Percentiles rank a stretch among this genome's conserved stretches.
These are phyloP conservation scores for Mercurialis annua DNA, from an alignment of 345 rosid species.

Conservation along the genomic window DNA sequence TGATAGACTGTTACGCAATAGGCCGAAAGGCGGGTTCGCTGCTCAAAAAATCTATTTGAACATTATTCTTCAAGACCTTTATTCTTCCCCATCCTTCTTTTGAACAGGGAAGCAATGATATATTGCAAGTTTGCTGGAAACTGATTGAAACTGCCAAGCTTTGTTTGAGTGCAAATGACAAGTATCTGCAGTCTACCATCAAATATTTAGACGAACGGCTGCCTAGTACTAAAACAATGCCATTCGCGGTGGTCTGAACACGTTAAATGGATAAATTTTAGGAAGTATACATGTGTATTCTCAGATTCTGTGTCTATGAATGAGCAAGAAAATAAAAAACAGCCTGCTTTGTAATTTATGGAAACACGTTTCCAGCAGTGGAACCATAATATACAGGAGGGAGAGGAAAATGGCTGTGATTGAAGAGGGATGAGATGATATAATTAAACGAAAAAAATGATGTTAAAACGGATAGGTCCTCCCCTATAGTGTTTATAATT, in stretches of 20 bases:
- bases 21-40: background rate
- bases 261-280: background rate
- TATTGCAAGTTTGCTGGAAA: constrained; percentile 47
- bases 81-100: constrained; percentile 9
- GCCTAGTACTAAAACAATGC: constrained; percentile 18
- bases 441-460: too few species aligned
- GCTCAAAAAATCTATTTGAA: background rate
- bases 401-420: too few species aligned
- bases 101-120: constrained; percentile 46
- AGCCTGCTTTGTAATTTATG: background rate
- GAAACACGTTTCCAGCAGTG: background rate
- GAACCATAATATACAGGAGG: too few species aligned
- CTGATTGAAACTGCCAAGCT: constrained; percentile 59
- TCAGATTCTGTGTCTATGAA: background rate
- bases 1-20: background rate
- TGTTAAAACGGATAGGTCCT: too few species aligned
- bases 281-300: background rate
- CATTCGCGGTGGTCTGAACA: constrained; percentile 1
- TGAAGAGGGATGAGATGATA: too few species aligned
- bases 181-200: constrained; percentile 49
- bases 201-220: constrained; percentile 37
- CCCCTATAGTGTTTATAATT: too few species aligned
- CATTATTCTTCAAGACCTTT: background rate
- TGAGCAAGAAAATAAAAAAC: background rate
- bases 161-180: constrained; percentile 46